Conservation (phyloP, 2,329 filamentous ascomycete genomes). For the Pestalotiopsis sp. region DNA sequence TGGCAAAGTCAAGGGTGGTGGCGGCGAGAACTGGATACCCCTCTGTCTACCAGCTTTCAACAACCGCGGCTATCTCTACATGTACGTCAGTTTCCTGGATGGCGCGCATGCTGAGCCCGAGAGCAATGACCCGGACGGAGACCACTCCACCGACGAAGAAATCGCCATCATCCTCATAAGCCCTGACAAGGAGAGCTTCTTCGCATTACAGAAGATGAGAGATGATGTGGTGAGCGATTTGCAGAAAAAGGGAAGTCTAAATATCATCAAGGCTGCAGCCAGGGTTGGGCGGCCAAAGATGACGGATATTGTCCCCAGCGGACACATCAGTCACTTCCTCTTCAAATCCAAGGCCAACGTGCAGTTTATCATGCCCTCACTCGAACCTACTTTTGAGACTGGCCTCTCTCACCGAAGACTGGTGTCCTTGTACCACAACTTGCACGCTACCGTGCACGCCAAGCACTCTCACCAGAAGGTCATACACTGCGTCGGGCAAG, state of each 20-base stretch:
- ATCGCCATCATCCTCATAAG: slow-evolving; percentile 94
- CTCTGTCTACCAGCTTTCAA: slow-evolving; percentile 96
- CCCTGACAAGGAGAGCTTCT: slow-evolving; percentile 91
- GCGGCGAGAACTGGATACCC: slow-evolving; percentile 95
- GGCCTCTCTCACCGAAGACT: slow-evolving; percentile 68
- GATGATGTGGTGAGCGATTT: slow-evolving; percentile 69
- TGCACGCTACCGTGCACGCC: slow-evolving; percentile 84
- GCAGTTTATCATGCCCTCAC: slow-evolving; percentile 90
- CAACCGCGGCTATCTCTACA: slow-evolving; percentile 93
- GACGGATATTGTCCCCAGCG: slow-evolving; percentile 78
- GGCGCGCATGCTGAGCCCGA: slow-evolving; percentile 48
- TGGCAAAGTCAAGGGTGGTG: slow-evolving; percentile 85
- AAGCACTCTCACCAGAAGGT: slow-evolving; percentile 86
- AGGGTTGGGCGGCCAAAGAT: slow-evolving; percentile 70
- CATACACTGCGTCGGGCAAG: slow-evolving; percentile 75
- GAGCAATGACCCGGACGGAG: slow-evolving; percentile 45
- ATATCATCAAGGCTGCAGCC: slow-evolving; percentile 73
- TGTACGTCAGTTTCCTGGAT: slow-evolving; percentile 97
- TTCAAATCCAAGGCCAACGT: slow-evolving; percentile 96
- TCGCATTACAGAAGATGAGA: slow-evolving; percentile 76
- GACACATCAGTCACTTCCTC: slow-evolving; percentile 84
- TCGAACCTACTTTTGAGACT: slow-evolving; percentile 66
- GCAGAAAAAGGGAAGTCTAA: slow-evolving; percentile 73
- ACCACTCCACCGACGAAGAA: slow-evolving; percentile 67
- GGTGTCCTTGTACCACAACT: slow-evolving; percentile 80